Base-by-base conservation (phyloP, 257 asterid species). In the Echites panduratus region DNA sequence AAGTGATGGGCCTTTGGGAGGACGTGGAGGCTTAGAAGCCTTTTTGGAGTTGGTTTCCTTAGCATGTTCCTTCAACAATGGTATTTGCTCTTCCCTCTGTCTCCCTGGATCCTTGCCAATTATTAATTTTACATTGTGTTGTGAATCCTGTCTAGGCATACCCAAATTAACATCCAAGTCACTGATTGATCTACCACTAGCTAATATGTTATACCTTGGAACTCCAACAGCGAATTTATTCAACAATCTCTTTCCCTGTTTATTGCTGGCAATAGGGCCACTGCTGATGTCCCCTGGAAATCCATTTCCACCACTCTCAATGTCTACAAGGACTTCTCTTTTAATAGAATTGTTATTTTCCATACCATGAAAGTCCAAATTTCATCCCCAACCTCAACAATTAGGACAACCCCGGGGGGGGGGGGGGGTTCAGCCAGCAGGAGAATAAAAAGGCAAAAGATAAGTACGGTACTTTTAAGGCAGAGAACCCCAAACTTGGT, bases 1-100 rank as follows among this genome's bases (percentile, higher is more conserved):
- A 82, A 88, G 38, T 1, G 83, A 75, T 7, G 95, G 95, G 16
- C 90, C 91, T 73, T 79, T 88, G 6, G 95, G 95, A 14, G 89
- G 95, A n/a, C 90, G 82, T 4, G 92, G 95, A 0, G 95, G 95
- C 70, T 88, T 88, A 17, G 79, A 70, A 53, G 87, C 75, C 70
- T 68, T 85, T 24, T 77, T 80, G n/a, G 43, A 73, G 62, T 79
- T 83, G 45, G 59, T 78, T 71, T 75, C 85, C 47, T 47, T 80
- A 49, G 78, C 82, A 2, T 29, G 57, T 63, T 70, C 76, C 69
- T 75, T 75, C 9, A 64, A 77, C 11, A 58, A 70, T 0, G 71
- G 80, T 62, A 26, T 44, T 24, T 17, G 70, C 72, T 74, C 82
- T 35, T 71, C 72, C 16, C 35, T 41, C 53, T 50, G 68, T 26